Evolutionary conservation across 768 basidiomycete genomes (phyloP).

Genomic region (Melanogaster broomeanus): DNA sequence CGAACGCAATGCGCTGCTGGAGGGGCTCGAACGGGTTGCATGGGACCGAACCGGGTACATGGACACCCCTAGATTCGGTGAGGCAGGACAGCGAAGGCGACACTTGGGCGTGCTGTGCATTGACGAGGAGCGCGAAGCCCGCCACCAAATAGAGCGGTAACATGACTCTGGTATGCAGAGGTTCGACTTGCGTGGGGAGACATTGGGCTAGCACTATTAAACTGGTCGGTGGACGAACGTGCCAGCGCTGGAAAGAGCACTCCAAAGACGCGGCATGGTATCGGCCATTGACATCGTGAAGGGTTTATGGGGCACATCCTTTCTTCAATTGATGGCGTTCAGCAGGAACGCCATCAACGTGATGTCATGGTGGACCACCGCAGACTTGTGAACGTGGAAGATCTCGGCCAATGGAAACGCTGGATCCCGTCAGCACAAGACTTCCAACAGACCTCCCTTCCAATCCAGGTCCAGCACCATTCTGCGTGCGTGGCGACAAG

Average conservation of each 20-base stretch:
- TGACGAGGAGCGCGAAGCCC: constrained; percentile 5
- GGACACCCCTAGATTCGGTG: constrained; percentile 29
- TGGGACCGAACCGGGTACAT: constrained; percentile 27
- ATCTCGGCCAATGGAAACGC: too few relatives aligned
- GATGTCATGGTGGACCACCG: too few relatives aligned
- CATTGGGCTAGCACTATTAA: neutral
- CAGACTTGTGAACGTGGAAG: too few relatives aligned
- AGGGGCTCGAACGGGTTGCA: constrained; percentile 31
- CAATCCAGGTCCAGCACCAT: too few relatives aligned
- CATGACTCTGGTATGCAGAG: constrained; percentile 2
- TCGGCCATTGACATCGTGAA: too few relatives aligned
- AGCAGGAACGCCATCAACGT: too few relatives aligned
- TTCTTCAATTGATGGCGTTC: too few relatives aligned
- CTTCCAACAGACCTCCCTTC: too few relatives aligned
- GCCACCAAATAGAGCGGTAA: constrained; percentile 8
- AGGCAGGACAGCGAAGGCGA: constrained; percentile 21
- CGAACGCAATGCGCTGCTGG: constrained; percentile 27
- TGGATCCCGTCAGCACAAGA: too few relatives aligned
- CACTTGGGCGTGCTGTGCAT: constrained; percentile 17
- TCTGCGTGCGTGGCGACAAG: too few relatives aligned
- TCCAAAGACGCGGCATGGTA: too few relatives aligned
- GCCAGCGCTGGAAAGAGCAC: neutral
- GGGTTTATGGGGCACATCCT: too few relatives aligned
- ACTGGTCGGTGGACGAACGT: neutral
- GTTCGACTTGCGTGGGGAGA: neutral